Percentiles rank a stretch among this genome's conserved stretches.
Conservation (phyloP, 768 basidiomycete genomes). For the Mycena filopes region DNA sequence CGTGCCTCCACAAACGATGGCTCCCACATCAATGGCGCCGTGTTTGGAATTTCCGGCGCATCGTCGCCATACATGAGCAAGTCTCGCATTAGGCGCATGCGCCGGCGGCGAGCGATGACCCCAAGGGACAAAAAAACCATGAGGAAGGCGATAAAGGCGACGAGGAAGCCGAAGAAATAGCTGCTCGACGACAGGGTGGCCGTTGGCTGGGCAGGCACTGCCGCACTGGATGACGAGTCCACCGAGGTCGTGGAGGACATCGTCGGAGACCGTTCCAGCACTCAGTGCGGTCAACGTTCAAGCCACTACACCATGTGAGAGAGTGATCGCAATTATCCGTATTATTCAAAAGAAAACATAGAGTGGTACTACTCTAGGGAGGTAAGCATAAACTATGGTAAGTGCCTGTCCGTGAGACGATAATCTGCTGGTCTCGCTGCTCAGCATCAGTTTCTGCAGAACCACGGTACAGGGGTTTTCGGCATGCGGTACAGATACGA, state of each 20-base stretch:
- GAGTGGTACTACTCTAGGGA: slow-evolving; percentile 23
- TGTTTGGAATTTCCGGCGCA: slow-evolving; percentile 10
- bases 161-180: slow-evolving; percentile 29
- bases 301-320: not conserved
- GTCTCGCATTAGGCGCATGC: slow-evolving; percentile 23
- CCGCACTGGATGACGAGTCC: not conserved
- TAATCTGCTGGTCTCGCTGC: slow-evolving; percentile 49
- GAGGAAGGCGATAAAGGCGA: slow-evolving; percentile 26
- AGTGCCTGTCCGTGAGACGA: slow-evolving; percentile 67
- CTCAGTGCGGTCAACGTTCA: not conserved
- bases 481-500: slow-evolving; percentile 65
- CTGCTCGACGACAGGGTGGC: slow-evolving; percentile 4
- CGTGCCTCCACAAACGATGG: slow-evolving; percentile 11
- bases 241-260: slow-evolving; percentile 10
- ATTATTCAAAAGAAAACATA: slow-evolving; percentile 8
- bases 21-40: slow-evolving; percentile 27
- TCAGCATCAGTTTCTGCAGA: slow-evolving; percentile 35
- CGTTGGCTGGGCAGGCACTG: not conserved
- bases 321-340: not conserved
- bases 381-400: slow-evolving; percentile 62
- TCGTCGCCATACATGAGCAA: slow-evolving; percentile 24
- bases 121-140: slow-evolving; percentile 29
- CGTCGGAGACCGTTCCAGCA: not conserved
- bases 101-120: slow-evolving; percentile 22
- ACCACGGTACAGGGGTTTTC: slow-evolving; percentile 50